These are phyloP conservation scores for Phaseolus lunatus DNA, from an alignment of 306 rosid genomes.

Conservation along the genomic window DNA sequence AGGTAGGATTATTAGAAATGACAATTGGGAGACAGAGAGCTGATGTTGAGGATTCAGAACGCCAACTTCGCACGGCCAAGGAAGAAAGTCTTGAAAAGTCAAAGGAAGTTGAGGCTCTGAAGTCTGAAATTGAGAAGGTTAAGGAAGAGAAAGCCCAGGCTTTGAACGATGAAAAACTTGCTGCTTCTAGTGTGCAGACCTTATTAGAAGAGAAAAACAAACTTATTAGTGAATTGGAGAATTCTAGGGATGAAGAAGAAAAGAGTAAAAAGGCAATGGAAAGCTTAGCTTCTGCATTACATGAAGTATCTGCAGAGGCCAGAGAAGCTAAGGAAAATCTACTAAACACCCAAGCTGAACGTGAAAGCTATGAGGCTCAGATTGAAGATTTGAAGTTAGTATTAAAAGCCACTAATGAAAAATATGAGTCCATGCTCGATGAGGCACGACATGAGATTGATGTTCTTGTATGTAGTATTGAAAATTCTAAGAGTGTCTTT, in stretches of 20 bases:
- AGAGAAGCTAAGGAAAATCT: conserved; percentile 82
- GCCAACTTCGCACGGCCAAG: conserved; percentile 54
- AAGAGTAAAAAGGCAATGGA: conserved; percentile 98
- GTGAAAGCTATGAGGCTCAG: conserved; percentile 63
- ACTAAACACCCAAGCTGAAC: conserved; percentile 60
- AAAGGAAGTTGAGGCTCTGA: conserved; percentile 60
- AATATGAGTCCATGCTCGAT: conserved; percentile 71
- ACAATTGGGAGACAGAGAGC: conserved; percentile 72
- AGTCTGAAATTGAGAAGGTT: conserved; percentile 67
- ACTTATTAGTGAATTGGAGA: conserved; percentile 78
- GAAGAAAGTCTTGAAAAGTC: conserved; percentile 68
- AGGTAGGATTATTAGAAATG: conserved; percentile 84
- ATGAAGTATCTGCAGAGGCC: conserved; percentile 88
- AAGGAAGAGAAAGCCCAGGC: conserved; percentile 89
- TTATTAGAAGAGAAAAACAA: conserved; percentile 88
- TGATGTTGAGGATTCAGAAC: conserved; percentile 77
- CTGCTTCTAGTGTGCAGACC: conserved; percentile 87
- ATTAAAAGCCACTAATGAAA: conserved; percentile 82
- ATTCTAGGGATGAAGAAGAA: conserved; percentile 85
- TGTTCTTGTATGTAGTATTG: conserved; percentile 60
- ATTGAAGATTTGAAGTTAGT: conserved; percentile 81
- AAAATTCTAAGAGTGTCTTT: conserved; percentile 62
- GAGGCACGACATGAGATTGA: conserved; percentile 74
- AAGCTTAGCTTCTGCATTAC: conserved; percentile 95
- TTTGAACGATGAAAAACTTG: conserved; percentile 79